Base-by-base conservation (phyloP, 768 basidiomycete species). In the Auricularia sp. region DNA sequence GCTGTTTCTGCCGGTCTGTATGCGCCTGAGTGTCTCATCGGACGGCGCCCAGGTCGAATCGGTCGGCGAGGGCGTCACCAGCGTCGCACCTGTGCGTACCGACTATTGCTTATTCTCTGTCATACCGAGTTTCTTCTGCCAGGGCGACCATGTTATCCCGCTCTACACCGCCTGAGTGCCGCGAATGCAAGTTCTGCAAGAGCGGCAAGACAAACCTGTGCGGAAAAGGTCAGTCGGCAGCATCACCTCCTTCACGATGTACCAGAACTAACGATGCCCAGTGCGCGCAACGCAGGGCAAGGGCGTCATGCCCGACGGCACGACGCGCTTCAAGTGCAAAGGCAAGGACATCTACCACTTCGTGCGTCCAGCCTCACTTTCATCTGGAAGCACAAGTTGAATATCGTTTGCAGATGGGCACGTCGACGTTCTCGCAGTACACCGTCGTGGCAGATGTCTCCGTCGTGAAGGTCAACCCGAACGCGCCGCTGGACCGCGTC, bases 191-290 rank as follows among this genome's bases (percentile, higher is more conserved):
- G 76, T 98, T 98, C 81, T 99, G 97, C 83, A 96, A 89, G 77
- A 92, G 90, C 67, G 92, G 92, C 63, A 98, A 98, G 82, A 99
- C 97, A 65, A 99, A 99, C 76, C 85, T 99, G n/a, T 99, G 96
- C 73, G 89, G 94, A 67, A 86, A 86, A 83, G 92, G 92, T 92
- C 64, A 61, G 74, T 51, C 6, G 36, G 35, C 11, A 2, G 45
- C n/a, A 5, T 44, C 29, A 35, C 37, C 59, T 51, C 39, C 16
- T 13, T 1, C 35, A 29, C 16, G 37, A 37, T 64, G 24, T 18
- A 61, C 34, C 13, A 18, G 62, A 65, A 65, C 63, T 29, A 29
- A 47, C 61, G 58, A 67, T 54, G 68, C 62, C 24, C 72, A 92
- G 94, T 98, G 54, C 91, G 97, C 65, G 80, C 90, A 10, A 97